Conservation (phyloP, 768 basidiomycete species). For the Leccinum uliginosum region DNA sequence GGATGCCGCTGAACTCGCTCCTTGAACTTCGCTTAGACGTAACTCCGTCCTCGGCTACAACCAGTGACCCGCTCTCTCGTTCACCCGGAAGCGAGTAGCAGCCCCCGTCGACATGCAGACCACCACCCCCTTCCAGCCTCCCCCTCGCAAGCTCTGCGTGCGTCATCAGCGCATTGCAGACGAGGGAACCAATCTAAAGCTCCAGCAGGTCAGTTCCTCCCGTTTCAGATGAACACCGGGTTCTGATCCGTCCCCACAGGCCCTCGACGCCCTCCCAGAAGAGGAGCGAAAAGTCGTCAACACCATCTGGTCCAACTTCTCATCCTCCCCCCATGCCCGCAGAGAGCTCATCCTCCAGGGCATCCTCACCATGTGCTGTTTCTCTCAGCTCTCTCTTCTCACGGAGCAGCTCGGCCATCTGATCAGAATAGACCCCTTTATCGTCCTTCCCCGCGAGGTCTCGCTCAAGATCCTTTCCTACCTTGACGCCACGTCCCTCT, state of each 20-base stretch:
- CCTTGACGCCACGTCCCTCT: conserved; percentile 90
- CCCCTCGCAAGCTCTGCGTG: conserved; percentile 76
- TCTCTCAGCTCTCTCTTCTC: conserved; percentile 94
- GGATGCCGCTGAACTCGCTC: neutral
- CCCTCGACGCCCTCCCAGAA: conserved; percentile 82
- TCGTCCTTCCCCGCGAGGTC: conserved; percentile 86
- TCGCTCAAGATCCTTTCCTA: conserved; percentile 80
- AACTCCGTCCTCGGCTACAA: no score
- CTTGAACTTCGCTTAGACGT: neutral
- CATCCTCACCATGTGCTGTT: conserved; percentile 98
- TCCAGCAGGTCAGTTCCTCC: conserved; percentile 67
- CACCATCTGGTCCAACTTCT: conserved; percentile 95
- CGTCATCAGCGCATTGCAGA: conserved; percentile 96
- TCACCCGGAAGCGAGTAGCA: no score
- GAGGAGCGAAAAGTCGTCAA: conserved; percentile 86
- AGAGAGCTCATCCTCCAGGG: conserved; percentile 94
- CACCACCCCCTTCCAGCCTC: conserved; percentile 10
- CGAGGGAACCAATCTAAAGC: conserved; percentile 85
- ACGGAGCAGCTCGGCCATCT: conserved; percentile 88
- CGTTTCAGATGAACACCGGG: neutral
- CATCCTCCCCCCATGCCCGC: conserved; percentile 85
- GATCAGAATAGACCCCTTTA: conserved; percentile 94
- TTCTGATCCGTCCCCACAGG: conserved; percentile 43
- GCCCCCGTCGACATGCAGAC: neutral
- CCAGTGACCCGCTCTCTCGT: conserved; percentile 28